Evolutionary conservation across 2,329 filamentous ascomycete genomes (phyloP).

Genomic region (Aureobasidium pullulans): DNA sequence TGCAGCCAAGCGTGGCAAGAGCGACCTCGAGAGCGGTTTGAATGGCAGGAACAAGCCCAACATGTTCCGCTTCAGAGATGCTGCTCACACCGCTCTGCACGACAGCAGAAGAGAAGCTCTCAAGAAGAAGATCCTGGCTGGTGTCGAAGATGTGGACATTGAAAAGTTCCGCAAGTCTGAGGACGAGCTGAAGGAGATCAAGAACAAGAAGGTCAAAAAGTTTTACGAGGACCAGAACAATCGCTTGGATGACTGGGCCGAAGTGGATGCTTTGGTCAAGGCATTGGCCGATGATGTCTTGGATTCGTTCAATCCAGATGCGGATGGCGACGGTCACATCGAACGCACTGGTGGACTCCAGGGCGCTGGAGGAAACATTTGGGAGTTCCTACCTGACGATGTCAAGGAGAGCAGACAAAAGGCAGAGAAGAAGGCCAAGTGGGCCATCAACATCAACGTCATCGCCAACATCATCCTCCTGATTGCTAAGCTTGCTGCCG

Average conservation of each 20-base stretch:
- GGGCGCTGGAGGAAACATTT: conserved; percentile 42
- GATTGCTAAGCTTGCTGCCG: conserved; percentile 47
- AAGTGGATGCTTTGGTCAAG: conserved; percentile 51
- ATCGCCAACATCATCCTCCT: conserved; percentile 53
- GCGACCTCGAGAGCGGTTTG: conserved; percentile 18
- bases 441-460: conserved; percentile 55
- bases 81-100: conserved; percentile 39
- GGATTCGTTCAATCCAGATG: conserved; percentile 54
- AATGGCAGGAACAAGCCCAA: conserved; percentile 23
- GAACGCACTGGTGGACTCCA: conserved; percentile 48
- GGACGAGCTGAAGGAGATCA: conserved; percentile 44
- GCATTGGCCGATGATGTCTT: conserved; percentile 51
- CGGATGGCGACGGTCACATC: conserved; percentile 48
- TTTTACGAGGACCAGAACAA: conserved; percentile 52
- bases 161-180: conserved; percentile 46
- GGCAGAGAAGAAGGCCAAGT: conserved; percentile 43
- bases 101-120: conserved; percentile 39
- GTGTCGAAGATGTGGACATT: conserved; percentile 39
- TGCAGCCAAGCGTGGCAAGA: background rate
- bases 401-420: conserved; percentile 43
- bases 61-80: conserved; percentile 41
- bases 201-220: conserved; percentile 44
- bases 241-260: conserved; percentile 50
- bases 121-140: conserved; percentile 42
- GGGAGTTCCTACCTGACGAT: conserved; percentile 48